Evolutionary conservation across 768 basidiomycete species (phyloP).

Genomic region (Mycena albidolilacea): DNA sequence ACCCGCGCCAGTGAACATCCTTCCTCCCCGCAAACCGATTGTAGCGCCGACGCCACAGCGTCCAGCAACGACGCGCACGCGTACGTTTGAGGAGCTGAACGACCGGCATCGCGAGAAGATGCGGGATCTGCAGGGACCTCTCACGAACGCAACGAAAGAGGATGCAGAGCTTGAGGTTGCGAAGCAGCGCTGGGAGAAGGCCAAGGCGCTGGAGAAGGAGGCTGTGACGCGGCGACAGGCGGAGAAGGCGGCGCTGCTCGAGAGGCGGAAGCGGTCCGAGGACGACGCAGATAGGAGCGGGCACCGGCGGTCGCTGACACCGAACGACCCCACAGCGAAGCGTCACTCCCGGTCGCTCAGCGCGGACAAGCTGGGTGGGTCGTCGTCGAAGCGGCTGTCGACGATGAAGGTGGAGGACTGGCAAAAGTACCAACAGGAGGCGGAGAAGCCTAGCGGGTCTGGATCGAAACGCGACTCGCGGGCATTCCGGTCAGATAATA

Average conservation of each 20-base stretch:
- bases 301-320: constrained; percentile 46
- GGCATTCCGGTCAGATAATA: constrained; percentile 42
- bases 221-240: constrained; percentile 80
- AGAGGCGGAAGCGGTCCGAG: constrained; percentile 65
- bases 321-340: constrained; percentile 49
- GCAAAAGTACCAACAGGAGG: constrained; percentile 79
- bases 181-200: constrained; percentile 85
- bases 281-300: constrained; percentile 55
- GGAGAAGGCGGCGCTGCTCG: constrained; percentile 73
- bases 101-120: constrained; percentile 91
- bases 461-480: constrained; percentile 54
- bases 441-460: constrained; percentile 46
- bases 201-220: constrained; percentile 81
- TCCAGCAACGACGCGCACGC: constrained; percentile 66
- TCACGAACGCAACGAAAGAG: constrained; percentile 86
- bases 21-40: constrained; percentile 63
- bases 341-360: constrained; percentile 72
- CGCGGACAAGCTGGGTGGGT: constrained; percentile 66
- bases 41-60: constrained; percentile 65
- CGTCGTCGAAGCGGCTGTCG: constrained; percentile 75
- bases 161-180: constrained; percentile 83
- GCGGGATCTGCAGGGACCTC: constrained; percentile 83
- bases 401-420: constrained; percentile 90
- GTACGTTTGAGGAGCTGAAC: constrained; percentile 90
- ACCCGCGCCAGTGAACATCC: constrained; percentile 57